Conservation (phyloP, 2,329 filamentous ascomycete species). For the Colletotrichum destructivum region DNA sequence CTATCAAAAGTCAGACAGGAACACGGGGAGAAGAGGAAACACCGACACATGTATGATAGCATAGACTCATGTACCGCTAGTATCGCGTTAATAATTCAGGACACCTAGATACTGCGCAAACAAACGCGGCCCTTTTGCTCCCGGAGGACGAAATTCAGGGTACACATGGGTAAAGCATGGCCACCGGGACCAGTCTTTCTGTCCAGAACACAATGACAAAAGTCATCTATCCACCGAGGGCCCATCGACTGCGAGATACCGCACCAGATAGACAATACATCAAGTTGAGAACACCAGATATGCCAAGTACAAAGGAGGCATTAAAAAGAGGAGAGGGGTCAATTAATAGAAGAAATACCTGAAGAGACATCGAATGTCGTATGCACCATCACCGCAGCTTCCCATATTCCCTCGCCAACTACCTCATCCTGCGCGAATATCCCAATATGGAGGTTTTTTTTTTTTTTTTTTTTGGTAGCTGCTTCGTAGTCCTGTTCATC, state of each 20-base stretch:
- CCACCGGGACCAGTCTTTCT: too few species aligned
- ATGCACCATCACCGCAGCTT: not conserved
- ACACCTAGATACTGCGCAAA: not conserved
- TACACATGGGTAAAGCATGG: not conserved
- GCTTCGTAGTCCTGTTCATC: constrained; percentile 28
- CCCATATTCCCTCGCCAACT: too few species aligned
- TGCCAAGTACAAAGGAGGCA: not conserved
- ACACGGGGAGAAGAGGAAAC: too few species aligned
- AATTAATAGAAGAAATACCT: not conserved
- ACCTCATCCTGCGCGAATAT: not conserved
- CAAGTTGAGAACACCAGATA: not conserved
- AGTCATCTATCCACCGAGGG: not conserved
- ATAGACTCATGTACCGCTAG: too few species aligned
- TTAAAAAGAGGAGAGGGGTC: not conserved
- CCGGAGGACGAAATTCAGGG: not conserved
- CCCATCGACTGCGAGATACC: not conserved
- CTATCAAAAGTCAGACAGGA: not conserved
- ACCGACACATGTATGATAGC: not conserved
- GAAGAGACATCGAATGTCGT: too few species aligned
- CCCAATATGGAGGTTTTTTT: too few species aligned
- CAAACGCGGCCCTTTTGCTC: not conserved
- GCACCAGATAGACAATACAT: not conserved
- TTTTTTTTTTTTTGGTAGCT: not conserved
- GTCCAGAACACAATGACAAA: not conserved
- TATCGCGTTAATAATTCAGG: not conserved